Base-by-base conservation (phyloP, 192 early-diverging fungal species). In the Spizellomyces punctatus region DNA sequence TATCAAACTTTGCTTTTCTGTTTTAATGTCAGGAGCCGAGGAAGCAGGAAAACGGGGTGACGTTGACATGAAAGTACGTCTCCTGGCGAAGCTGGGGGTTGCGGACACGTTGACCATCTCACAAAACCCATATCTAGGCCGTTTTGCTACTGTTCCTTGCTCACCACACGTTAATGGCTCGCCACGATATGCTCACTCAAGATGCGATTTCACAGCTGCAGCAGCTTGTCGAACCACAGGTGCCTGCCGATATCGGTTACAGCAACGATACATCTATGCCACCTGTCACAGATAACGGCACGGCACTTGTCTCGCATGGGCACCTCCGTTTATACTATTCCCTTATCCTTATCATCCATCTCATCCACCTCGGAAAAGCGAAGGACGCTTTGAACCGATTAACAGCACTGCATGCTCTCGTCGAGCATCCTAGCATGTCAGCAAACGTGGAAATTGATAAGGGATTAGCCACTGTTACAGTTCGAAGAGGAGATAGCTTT, bases 11-110 rank as follows among this genome's bases (percentile, higher is more conserved):
- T 64, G 69, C 46, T 44, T 17, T 17, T 46, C 59, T 10, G 44
- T 67, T 5, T 8, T 77, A 10, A 14, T 21, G 7, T n/a, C 14
- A 27, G 76, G 61, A 12, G 70, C 46, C n/a, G 64, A 44, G 42
- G 69, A 67, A 45, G 71, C 76, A 7, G 46, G 42, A 6, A 42
- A 50, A 10, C 43, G 27, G n/a, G 65, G 64, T 52, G 43, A 77
- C 58, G 41, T 64, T 64, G 61, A 71, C 5, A 66, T 76, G 69
- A 19, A 71, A 69, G 75, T 76, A 59, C 10, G 58, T 36, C 43
- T 8, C 8, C 17, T 17, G 8, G 36, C 0, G 43, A 58, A 16
- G 6, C 10, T 27, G 6, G 5, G 21, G 43, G 6, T n/a, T 48
- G 4, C 65, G 48, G 50, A 54, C 36, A 36, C n/a, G 12, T 12